These are phyloP conservation scores for Penicillium cataractarum DNA, from an alignment of 495 filamentous ascomycete species.

Conservation along the genomic window DNA sequence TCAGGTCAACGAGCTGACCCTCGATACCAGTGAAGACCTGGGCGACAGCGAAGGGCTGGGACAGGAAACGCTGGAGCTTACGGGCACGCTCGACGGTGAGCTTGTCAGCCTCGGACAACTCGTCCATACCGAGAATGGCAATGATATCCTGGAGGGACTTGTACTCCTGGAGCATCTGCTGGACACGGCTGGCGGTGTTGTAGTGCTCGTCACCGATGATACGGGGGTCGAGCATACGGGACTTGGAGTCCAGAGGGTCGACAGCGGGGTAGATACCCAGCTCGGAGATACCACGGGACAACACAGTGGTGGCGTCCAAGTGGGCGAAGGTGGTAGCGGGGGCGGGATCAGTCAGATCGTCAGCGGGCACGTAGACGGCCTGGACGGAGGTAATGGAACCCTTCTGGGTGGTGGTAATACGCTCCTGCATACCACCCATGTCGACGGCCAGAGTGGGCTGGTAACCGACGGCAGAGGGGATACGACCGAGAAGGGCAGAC, in stretches of 20 bases:
- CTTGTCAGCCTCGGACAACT: conserved; percentile 98
- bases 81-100: conserved; percentile 99
- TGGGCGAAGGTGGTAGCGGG: conserved; percentile 99
- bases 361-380: conserved; percentile 99
- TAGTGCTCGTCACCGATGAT: conserved; percentile 98
- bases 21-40: conserved; percentile 99
- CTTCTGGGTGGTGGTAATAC: conserved; percentile 99
- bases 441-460: conserved; percentile 99
- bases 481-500: conserved; percentile 99
- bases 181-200: conserved; percentile 87
- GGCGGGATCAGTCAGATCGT: conserved; percentile 99
- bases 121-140: conserved; percentile 99
- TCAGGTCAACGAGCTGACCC: conserved; percentile 94
- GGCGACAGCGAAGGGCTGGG: conserved; percentile 98
- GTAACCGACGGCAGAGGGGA: conserved; percentile 99
- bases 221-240: conserved; percentile 98
- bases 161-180: conserved; percentile 99
- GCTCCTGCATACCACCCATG: conserved; percentile 99
- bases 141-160: conserved; percentile 99
- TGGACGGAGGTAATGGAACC: conserved; percentile 99
- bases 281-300: conserved; percentile 99
- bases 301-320: conserved; percentile 99
- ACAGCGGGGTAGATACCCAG: conserved; percentile 99
- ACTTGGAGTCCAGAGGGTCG: conserved; percentile 99
- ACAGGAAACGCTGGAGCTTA: conserved; percentile 99